These are phyloP conservation scores for Symmetrospora coprosmae DNA, from an alignment of 768 basidiomycete genomes.

Conservation along the genomic window DNA sequence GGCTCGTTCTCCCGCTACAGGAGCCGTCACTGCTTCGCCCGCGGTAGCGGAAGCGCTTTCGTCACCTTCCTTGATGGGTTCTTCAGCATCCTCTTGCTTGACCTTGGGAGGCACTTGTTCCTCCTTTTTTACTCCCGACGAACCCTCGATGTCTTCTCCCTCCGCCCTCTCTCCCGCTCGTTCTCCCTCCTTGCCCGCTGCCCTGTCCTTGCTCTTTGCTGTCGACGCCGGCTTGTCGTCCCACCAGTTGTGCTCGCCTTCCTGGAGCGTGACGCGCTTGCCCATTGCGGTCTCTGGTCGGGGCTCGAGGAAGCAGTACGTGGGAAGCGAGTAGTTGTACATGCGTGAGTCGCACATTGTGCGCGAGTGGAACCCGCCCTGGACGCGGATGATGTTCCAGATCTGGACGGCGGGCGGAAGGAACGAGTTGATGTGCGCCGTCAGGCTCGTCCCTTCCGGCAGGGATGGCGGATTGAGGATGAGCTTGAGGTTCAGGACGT, in stretches of 20 bases:
- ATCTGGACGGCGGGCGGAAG: slow-evolving; percentile 81
- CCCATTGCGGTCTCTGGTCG: slow-evolving; percentile 55
- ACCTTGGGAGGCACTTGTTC: too few species aligned
- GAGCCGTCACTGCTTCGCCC: too few species aligned
- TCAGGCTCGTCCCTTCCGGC: not conserved
- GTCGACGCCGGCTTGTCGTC: too few species aligned
- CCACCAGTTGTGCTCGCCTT: slow-evolving; percentile 5
- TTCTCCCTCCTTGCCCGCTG: too few species aligned
- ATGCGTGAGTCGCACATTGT: slow-evolving; percentile 77
- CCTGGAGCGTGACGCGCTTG: slow-evolving; percentile 29
- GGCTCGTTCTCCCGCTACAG: too few species aligned
- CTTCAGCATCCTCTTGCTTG: too few species aligned
- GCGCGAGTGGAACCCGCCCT: slow-evolving; percentile 41
- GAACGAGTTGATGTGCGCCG: slow-evolving; percentile 56
- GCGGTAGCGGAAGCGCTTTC: too few species aligned
- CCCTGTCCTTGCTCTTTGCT: too few species aligned
- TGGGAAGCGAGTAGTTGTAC: slow-evolving; percentile 94
- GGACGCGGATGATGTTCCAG: slow-evolving; percentile 64
- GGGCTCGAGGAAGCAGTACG: slow-evolving; percentile 81
- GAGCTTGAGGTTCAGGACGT: slow-evolving; percentile 53
- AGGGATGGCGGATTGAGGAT: slow-evolving; percentile 24
- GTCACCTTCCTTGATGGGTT: too few species aligned
- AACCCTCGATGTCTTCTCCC: too few species aligned
- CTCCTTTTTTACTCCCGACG: too few species aligned
- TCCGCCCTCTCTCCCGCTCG: too few species aligned